Evolutionary conservation across 768 basidiomycete genomes (phyloP).

Genomic region (Lentinula raphanica): DNA sequence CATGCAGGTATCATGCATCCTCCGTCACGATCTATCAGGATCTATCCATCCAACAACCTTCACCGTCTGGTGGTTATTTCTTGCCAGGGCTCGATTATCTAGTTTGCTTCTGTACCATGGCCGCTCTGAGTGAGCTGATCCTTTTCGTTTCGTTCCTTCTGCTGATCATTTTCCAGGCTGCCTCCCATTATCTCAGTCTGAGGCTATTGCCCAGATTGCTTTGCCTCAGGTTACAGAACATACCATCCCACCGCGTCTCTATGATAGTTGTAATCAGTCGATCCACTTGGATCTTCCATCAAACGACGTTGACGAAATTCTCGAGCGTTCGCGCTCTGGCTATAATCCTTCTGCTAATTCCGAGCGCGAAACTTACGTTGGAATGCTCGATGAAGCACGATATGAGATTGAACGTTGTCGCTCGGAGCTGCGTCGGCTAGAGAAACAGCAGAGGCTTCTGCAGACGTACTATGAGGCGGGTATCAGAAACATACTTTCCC

Average conservation of each 20-base stretch:
- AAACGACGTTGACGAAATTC: not conserved
- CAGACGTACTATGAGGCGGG: not conserved
- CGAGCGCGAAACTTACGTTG: not conserved
- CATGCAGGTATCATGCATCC: too few species aligned
- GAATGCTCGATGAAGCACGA: not conserved
- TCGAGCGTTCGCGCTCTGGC: not conserved
- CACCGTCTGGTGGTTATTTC: too few species aligned
- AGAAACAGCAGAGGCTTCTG: not conserved
- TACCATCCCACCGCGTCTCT: not conserved
- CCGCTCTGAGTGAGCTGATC: too few species aligned
- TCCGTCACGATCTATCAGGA: too few species aligned
- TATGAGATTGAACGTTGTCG: not conserved
- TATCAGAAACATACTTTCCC: not conserved
- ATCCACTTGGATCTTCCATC: not conserved
- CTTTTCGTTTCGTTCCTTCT: too few species aligned
- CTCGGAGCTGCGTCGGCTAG: not conserved
- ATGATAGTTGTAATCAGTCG: not conserved
- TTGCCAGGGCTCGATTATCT: too few species aligned
- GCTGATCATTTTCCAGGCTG: too few species aligned
- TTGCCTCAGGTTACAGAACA: too few species aligned
- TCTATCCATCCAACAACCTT: too few species aligned
- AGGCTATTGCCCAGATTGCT: not conserved
- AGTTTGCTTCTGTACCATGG: too few species aligned
- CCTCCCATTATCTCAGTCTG: not conserved
- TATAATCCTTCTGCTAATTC: not conserved